phyloP scores from a whole-genome alignment of 2,329 filamentous ascomycete genomes.

The Neofusicoccum sp. region DNA sequence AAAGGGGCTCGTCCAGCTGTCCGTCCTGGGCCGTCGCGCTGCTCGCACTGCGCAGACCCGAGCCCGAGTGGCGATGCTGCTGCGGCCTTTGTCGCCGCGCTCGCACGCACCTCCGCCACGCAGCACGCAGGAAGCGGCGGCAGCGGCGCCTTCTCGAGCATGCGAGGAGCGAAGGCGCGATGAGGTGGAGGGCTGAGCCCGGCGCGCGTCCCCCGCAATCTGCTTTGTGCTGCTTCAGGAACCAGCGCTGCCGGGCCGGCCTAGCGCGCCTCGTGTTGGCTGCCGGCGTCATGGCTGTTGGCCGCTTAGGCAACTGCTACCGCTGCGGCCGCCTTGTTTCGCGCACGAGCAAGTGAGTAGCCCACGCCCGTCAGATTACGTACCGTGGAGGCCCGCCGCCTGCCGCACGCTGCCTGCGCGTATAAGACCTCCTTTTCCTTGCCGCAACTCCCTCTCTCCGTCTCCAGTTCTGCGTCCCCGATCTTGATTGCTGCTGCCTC shows the following conservation, averaged over 20 bases:
- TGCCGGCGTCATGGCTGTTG: conserved; percentile 4
- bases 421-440: conserved; percentile 12
- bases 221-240: conserved; percentile 1
- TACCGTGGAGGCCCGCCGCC: background rate
- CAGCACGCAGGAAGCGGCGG: background rate
- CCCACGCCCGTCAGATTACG: conserved; percentile 8
- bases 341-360: background rate
- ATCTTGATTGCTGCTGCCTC: background rate
- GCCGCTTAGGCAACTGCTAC: conserved; percentile 6
- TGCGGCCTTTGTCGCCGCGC: conserved; percentile 5
- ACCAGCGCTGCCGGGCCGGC: conserved; percentile 13
- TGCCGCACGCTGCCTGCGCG: background rate
- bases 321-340: conserved; percentile 11
- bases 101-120: conserved; percentile 2
- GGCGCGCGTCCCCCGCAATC: background rate
- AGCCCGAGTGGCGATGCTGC: conserved; percentile 10
- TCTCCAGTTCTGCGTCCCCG: background rate
- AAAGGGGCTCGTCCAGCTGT: background rate
- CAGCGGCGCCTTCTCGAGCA: too few relatives aligned
- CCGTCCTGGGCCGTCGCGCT: background rate
- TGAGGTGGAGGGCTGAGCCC: conserved; percentile 3
- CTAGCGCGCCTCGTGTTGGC: conserved; percentile 15
- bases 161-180: background rate
- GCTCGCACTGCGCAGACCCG: conserved; percentile 6
- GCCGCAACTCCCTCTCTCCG: background rate